Evolutionary conservation across 148 eudicot species (phyloP), one percentile per base, ranked within the genome.

Genomic region (Rhododendron mucronatum): DNA sequence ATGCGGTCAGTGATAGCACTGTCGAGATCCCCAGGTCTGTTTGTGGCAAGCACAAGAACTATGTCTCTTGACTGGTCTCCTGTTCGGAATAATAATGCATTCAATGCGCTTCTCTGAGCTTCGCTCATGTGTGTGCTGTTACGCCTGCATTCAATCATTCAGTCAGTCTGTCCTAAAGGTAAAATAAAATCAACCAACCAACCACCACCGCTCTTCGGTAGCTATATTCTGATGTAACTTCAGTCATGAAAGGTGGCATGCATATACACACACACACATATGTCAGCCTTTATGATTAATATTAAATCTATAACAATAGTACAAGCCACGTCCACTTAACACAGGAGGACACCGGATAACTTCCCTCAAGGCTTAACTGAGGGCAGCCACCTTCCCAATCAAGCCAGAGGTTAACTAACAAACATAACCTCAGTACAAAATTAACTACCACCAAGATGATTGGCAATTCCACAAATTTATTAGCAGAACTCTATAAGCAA

Each of bases 1-100:
- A 97, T 97, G 33, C 99, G 94, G 84, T 97, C 98, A 7, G 99
- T 94, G 79, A 97, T 90, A 5, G 99, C 98, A 85, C 92, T 88
- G 89, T 97, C 98, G 23, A 97, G 98, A 89, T 97, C 99, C 5
- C 98, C 98, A 0, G 99, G 98, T 76, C 98, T 90, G 88, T 97
- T 97, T 59, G 98, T 97, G 77, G 98, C 99, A 13, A 97, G 95
- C 74, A 97, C 99, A 26, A 97, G 99, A 53, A 95, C 99, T 47
- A 94, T 91, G 80, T 97, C 99, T 89, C 98, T 90, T 67, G 99
- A 97, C 82, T 97, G 99, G 90, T 97, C 99, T 50, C 99, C 99
- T 0, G 98, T 97, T 59, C 98, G 91, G 89, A 91, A 97, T 78
- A 97, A 98, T 88, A 97, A 88, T 20, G 99, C 98, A 77, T 95